A percentile compares a stretch with the other conserved stretches of the same genome.
Conservation (phyloP, 257 asterid species). For the Ehretia macrophylla region DNA sequence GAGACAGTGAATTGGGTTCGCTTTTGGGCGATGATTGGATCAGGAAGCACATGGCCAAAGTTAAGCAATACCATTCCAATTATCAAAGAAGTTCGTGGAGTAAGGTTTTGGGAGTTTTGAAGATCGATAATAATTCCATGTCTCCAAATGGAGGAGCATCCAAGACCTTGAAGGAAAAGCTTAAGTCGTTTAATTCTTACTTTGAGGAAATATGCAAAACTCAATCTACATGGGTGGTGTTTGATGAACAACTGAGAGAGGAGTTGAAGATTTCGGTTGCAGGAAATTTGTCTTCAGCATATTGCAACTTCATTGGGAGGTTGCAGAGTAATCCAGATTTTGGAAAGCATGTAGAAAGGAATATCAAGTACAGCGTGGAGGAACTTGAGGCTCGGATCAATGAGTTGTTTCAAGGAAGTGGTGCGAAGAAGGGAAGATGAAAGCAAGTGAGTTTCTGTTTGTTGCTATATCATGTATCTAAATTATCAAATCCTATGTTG, state of each 20-base stretch:
- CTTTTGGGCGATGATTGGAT: slow-evolving; percentile 91
- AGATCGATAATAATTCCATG: slow-evolving; percentile 42
- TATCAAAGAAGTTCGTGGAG: slow-evolving; percentile 94
- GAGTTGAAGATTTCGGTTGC: slow-evolving; percentile 65
- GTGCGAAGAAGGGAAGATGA: slow-evolving; percentile 60
- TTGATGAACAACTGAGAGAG: slow-evolving; percentile 73
- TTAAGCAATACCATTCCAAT: slow-evolving; percentile 69
- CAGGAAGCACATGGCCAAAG: slow-evolving; percentile 69
- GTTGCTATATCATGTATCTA: slow-evolving; percentile 31
- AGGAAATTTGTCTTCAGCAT: slow-evolving; percentile 49
- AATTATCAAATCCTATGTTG: slow-evolving; percentile 16
- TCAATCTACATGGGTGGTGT: slow-evolving; percentile 75
- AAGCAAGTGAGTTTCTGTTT: slow-evolving; percentile 14
- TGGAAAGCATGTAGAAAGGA: slow-evolving; percentile 64
- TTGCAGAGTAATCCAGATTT: slow-evolving; percentile 43
- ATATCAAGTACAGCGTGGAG: slow-evolving; percentile 61
- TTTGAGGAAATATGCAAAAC: slow-evolving; percentile 69
- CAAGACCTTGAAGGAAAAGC: slow-evolving; percentile 64
- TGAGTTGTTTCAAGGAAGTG: slow-evolving; percentile 58
- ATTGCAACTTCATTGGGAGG: slow-evolving; percentile 60
- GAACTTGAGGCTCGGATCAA: slow-evolving; percentile 68
- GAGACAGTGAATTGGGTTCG: slow-evolving; percentile 67
- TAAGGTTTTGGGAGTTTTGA: slow-evolving; percentile 72
- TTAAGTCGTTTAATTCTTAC: slow-evolving; percentile 66
- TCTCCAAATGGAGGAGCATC: slow-evolving; percentile 63